A percentile compares a stretch with the other conserved stretches of the same genome.
phyloP scores from a whole-genome alignment of 768 basidiomycete species.

The Dentipellis sp. region DNA sequence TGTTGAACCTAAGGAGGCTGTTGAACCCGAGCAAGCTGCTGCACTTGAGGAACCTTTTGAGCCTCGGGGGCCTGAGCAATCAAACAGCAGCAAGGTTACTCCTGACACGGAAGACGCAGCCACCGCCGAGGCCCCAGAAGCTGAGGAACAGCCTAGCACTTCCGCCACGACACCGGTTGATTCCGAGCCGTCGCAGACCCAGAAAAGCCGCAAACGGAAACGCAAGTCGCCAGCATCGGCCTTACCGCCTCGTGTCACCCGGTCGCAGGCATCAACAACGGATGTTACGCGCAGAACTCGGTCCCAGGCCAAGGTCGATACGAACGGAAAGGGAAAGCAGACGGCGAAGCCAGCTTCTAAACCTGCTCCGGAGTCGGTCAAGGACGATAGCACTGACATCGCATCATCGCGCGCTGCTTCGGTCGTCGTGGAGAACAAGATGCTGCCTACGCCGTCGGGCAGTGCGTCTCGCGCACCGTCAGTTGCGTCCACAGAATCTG shows the following conservation, averaged over 20 bases:
- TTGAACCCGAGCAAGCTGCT: neutral
- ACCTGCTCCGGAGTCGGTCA: slow-evolving; percentile 8
- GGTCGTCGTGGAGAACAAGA: no score
- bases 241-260: slow-evolving; percentile 15
- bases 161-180: neutral
- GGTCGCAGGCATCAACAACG: slow-evolving; percentile 12
- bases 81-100: no score
- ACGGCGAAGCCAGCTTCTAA: neutral
- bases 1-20: neutral
- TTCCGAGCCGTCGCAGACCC: neutral
- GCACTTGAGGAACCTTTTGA: neutral
- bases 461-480: slow-evolving; percentile 33
- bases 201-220: slow-evolving; percentile 18
- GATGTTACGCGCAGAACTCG: neutral
- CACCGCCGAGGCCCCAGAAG: no score
- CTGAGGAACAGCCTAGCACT: neutral
- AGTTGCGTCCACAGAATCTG: slow-evolving; percentile 27
- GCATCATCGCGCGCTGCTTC: no score
- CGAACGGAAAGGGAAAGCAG: slow-evolving; percentile 2
- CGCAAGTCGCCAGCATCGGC: slow-evolving; percentile 7
- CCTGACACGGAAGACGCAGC: no score
- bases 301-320: slow-evolving; percentile 19
- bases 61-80: no score
- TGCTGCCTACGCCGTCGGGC: slow-evolving; percentile 26
- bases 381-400: slow-evolving; percentile 17